phyloP scores from a whole-genome alignment of 192 early-diverging fungal genomes.

The Dissophora ornata region DNA sequence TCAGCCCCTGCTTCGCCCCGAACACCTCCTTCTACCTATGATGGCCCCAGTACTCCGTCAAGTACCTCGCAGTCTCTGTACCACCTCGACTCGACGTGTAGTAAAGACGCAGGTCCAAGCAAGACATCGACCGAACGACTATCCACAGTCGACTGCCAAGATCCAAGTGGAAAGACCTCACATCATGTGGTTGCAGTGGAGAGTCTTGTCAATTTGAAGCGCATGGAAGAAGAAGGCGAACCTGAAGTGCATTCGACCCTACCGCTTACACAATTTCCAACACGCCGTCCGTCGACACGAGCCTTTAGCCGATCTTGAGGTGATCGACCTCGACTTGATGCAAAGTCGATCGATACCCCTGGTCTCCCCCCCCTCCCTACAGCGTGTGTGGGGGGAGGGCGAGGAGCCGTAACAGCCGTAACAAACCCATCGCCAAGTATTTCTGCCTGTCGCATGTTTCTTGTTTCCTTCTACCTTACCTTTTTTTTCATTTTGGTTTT shows the following conservation, averaged over 20 bases:
- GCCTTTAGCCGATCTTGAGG: constrained; percentile 2
- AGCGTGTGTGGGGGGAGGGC: background rate
- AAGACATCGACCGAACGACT: no score
- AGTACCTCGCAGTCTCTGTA: background rate
- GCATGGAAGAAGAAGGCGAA: background rate
- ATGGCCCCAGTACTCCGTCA: background rate
- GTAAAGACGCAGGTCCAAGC: no score
- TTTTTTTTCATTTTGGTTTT: constrained; percentile 1
- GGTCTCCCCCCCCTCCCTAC: no score
- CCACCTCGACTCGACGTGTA: background rate
- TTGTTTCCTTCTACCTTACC: background rate
- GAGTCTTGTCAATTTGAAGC: constrained; percentile 11
- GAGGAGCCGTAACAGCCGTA: no score
- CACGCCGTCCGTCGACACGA: constrained; percentile 9
- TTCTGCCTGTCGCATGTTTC: no score
- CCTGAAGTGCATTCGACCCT: background rate
- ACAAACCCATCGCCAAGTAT: no score
- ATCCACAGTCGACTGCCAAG: no score
- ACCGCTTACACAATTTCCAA: background rate
- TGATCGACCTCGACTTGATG: background rate
- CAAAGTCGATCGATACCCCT: no score
- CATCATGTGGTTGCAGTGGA: constrained; percentile 4
- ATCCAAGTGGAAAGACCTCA: background rate
- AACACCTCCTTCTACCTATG: constrained; percentile 19
- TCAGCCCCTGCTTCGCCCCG: constrained; percentile 10